Conservation (phyloP, 306 rosid genomes). For the Fragaria iinumae region DNA sequence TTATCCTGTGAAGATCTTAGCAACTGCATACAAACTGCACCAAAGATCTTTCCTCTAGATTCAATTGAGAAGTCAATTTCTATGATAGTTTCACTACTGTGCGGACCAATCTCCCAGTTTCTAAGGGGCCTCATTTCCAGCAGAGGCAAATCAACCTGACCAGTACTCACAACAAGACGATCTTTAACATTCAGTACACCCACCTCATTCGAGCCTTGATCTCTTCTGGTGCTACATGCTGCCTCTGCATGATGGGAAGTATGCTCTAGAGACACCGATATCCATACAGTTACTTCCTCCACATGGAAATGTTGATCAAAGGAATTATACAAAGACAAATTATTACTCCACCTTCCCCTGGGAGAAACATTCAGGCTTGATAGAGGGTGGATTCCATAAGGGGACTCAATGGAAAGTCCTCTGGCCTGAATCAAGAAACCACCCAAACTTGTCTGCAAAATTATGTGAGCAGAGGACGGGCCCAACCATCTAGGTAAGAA, state of each 20-base stretch:
- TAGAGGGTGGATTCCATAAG: slow-evolving; percentile 70
- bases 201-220: slow-evolving; percentile 43
- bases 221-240: slow-evolving; percentile 53
- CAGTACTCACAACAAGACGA: slow-evolving; percentile 55
- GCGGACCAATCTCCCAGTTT: slow-evolving; percentile 86
- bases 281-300: slow-evolving; percentile 71
- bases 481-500: slow-evolving; percentile 81
- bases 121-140: slow-evolving; percentile 66
- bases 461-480: slow-evolving; percentile 67
- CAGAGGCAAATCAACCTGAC: slow-evolving; percentile 54
- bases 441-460: slow-evolving; percentile 88
- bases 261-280: slow-evolving; percentile 65
- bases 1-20: slow-evolving; percentile 62
- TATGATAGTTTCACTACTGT: slow-evolving; percentile 55
- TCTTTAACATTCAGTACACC: slow-evolving; percentile 54
- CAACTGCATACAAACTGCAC: slow-evolving; percentile 79
- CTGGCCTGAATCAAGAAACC: slow-evolving; percentile 80
- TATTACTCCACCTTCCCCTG: slow-evolving; percentile 71
- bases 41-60: slow-evolving; percentile 61
- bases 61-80: slow-evolving; percentile 67
- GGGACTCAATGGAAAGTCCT: slow-evolving; percentile 76
- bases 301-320: slow-evolving; percentile 69
- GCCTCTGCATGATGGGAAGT: slow-evolving; percentile 60
- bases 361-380: slow-evolving; percentile 53
- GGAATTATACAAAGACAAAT: slow-evolving; percentile 72